phyloP scores from a whole-genome alignment of 164 flowering plant species.

The Chimonanthus salicifolius region DNA sequence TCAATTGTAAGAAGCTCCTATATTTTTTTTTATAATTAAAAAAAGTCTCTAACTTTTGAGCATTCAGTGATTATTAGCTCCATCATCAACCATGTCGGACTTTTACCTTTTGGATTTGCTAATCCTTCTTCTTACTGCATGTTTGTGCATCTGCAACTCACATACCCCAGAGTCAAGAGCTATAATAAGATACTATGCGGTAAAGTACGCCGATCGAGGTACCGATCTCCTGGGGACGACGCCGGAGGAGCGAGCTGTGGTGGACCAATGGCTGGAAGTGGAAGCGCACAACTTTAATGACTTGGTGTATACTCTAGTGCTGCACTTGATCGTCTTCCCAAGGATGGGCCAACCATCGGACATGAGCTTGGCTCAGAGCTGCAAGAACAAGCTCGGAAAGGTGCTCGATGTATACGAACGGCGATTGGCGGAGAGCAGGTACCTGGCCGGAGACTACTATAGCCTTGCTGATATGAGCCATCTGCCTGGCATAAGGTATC shows the following conservation, averaged over 20 bases:
- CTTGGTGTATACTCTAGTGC: constrained; percentile 33
- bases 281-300: constrained; percentile 70
- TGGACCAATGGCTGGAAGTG: constrained; percentile 83
- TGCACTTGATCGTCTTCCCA: constrained; percentile 50
- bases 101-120: too few species aligned
- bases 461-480: constrained; percentile 61
- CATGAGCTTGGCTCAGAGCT: constrained; percentile 23
- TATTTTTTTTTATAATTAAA: too few species aligned
- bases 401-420: constrained; percentile 63
- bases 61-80: too few species aligned
- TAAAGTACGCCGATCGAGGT: constrained; percentile 44
- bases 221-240: constrained; percentile 47
- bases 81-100: too few species aligned
- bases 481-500: constrained; percentile 38
- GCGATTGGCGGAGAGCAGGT: constrained; percentile 36
- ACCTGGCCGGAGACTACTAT: constrained; percentile 54
- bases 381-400: constrained; percentile 44
- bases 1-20: too few species aligned
- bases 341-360: constrained; percentile 37
- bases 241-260: constrained; percentile 54
- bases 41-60: too few species aligned
- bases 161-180: constrained; percentile 62
- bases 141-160: neutral
- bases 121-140: too few species aligned
- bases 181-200: constrained; percentile 60